These are phyloP conservation scores for Glycyrrhiza uralensis DNA, from an alignment of 306 rosid genomes.

Conservation along the genomic window DNA sequence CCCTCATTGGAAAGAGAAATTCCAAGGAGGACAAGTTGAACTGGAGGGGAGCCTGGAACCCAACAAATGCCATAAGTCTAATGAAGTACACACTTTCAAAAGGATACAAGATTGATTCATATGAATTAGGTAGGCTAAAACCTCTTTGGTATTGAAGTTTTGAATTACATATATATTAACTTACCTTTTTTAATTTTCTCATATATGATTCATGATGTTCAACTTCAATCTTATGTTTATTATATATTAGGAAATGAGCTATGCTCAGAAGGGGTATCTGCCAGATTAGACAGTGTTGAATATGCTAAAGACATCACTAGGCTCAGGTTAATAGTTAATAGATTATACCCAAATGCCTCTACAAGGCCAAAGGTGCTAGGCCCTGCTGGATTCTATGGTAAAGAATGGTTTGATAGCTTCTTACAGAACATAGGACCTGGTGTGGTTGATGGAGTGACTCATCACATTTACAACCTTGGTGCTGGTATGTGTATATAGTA, in stretches of 20 bases:
- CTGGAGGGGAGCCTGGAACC: constrained; percentile 53
- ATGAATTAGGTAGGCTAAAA: constrained; percentile 46
- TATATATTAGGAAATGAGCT: constrained; percentile 56
- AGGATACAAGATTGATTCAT: constrained; percentile 67
- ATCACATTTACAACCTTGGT: constrained; percentile 76
- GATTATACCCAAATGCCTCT: constrained; percentile 31
- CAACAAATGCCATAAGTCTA: constrained; percentile 45
- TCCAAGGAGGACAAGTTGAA: constrained; percentile 21
- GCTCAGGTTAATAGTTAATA: constrained; percentile 34
- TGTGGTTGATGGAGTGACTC: constrained; percentile 52
- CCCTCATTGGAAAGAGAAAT: constrained; percentile 42
- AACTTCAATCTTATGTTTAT: neutral
- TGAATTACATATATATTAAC: neutral
- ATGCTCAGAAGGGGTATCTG: constrained; percentile 41
- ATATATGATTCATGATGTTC: neutral
- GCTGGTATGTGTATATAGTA: constrained; percentile 40
- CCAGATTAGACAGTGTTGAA: constrained; percentile 42
- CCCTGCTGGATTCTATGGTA: constrained; percentile 60
- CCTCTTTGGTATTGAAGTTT: neutral
- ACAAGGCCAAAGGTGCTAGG: constrained; percentile 58
- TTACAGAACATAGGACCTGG: constrained; percentile 42
- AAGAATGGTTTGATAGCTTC: constrained; percentile 55
- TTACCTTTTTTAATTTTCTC: neutral
- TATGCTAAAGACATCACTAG: constrained; percentile 52
- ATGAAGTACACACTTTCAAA: constrained; percentile 50